Evolutionary conservation across 2,329 filamentous ascomycete genomes (phyloP).

Genomic region (Atkinsonella texensis): DNA sequence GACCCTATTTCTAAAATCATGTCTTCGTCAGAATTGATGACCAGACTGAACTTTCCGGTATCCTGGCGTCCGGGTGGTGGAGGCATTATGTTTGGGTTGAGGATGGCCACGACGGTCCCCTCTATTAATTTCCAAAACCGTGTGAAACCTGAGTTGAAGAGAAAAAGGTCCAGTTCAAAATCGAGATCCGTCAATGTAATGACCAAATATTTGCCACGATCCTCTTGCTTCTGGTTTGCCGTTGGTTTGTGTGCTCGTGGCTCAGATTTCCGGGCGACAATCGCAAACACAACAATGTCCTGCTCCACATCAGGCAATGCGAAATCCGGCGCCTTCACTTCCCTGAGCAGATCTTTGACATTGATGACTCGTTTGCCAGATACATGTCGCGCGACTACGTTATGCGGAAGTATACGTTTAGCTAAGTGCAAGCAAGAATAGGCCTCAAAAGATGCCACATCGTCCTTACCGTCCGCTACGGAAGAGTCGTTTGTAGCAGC

Average conservation of each 20-base stretch:
- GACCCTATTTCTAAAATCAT: slow-evolving; percentile 81
- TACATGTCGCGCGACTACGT: slow-evolving; percentile 65
- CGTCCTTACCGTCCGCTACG: slow-evolving; percentile 12
- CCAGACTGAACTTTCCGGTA: slow-evolving; percentile 74
- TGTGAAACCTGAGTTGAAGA: slow-evolving; percentile 84
- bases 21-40: slow-evolving; percentile 76
- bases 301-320: slow-evolving; percentile 70
- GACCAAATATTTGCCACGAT: slow-evolving; percentile 82
- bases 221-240: slow-evolving; percentile 33
- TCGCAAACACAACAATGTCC: slow-evolving; percentile 80
- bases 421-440: slow-evolving; percentile 79
- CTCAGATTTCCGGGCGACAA: slow-evolving; percentile 79
- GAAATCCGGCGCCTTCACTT: slow-evolving; percentile 73
- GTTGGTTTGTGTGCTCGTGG: slow-evolving; percentile 49
- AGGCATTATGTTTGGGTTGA: slow-evolving; percentile 87
- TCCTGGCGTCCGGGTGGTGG: slow-evolving; percentile 64
- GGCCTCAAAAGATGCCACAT: slow-evolving; percentile 57
- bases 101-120: slow-evolving; percentile 82
- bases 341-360: slow-evolving; percentile 69
- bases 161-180: slow-evolving; percentile 81
- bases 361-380: slow-evolving; percentile 64
- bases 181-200: slow-evolving; percentile 77
- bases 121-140: slow-evolving; percentile 88
- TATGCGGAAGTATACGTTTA: slow-evolving; percentile 71
- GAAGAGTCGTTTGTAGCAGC: slow-evolving; percentile 7